Base-by-base conservation (phyloP, 1,139 yeast genomes). In the Candida sojae region DNA sequence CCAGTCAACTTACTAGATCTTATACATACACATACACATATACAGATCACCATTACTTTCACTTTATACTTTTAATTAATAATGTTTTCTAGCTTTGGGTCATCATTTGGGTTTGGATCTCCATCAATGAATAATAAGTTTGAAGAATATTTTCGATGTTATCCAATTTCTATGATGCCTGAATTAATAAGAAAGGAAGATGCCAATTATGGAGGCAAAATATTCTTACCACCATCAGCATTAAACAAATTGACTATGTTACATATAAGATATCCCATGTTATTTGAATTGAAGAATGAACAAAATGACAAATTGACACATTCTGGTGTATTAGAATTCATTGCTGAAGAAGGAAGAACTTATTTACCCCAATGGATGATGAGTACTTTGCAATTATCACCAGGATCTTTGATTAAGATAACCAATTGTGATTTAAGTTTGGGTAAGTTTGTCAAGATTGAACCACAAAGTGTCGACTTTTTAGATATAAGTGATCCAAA, bases 301-400 rank as follows among this genome's bases (percentile, higher is more conserved):
- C 85, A 82, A 43, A 77, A 81, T 17, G 73, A 70, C 17, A 51
- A 60, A 13, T 72, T 66, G 9, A 88, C 97, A 0, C 97, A 91
- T 64, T 88, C 93, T 44, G 99, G 99, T 59, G 99, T 95, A 12
- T 72, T 95, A 56, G 99, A 95, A 68, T 95, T 95, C 64, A 88
- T 88, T 31, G 97, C 99, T 0, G 99, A 93, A 63, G 99, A 95
- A 71, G 99, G 99, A 17, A 77, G 99, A 51, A 95, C 84, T 3
- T 95, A 95, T 63, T 63, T 93, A 41, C 99, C 99, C 0, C 92
- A 89, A 59, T 95, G 99, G 99, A 92, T 93, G 95, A 83, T 93
- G 91, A 78, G 71, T 43, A 88, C 96, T 0, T 69, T 95, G 43
- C 73, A 77, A 34, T 70, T 88, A 10, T 79, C 79, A 43, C 89